These are phyloP conservation scores for Trichophyton mentagrophytes DNA, from an alignment of 2,329 filamentous ascomycete species.

Conservation along the genomic window DNA sequence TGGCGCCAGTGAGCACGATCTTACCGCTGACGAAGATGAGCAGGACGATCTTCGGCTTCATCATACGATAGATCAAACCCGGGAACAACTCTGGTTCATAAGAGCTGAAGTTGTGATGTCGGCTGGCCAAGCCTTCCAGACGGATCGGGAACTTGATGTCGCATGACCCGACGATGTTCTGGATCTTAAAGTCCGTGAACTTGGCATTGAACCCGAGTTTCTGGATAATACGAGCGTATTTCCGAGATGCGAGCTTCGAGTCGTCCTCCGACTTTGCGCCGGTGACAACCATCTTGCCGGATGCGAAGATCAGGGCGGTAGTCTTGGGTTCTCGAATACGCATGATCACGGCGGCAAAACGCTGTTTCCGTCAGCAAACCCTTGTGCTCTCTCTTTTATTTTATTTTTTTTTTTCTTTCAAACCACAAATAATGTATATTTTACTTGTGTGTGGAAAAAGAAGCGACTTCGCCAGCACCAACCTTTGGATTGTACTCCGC, in stretches of 20 bases:
- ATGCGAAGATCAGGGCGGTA: slow-evolving; percentile 93
- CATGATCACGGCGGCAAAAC: slow-evolving; percentile 99
- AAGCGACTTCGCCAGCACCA: slow-evolving; percentile 18
- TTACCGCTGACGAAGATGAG: slow-evolving; percentile 97
- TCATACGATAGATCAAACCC: slow-evolving; percentile 99
- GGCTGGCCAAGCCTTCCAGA: slow-evolving; percentile 84
- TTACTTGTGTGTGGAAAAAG: no score
- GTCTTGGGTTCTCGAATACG: slow-evolving; percentile 98
- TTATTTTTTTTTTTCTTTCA: slow-evolving; percentile 7
- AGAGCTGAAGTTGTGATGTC: slow-evolving; percentile 98
- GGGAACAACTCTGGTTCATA: slow-evolving; percentile 98
- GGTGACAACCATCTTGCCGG: slow-evolving; percentile 98
- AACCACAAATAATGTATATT: background rate
- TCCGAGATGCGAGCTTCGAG: slow-evolving; percentile 89
- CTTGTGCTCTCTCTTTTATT: slow-evolving; percentile 23
- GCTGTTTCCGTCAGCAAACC: slow-evolving; percentile 45
- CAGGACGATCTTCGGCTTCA: slow-evolving; percentile 98
- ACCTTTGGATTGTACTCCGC: slow-evolving; percentile 98
- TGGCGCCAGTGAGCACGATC: slow-evolving; percentile 94
- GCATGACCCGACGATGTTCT: slow-evolving; percentile 97
- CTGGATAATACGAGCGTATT: slow-evolving; percentile 98
- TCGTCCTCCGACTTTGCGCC: slow-evolving; percentile 97
- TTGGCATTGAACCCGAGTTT: slow-evolving; percentile 99
- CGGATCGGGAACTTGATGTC: slow-evolving; percentile 99
- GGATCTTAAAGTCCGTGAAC: slow-evolving; percentile 99